These are phyloP conservation scores for Avena eriantha DNA, from an alignment of 176 grass and related monocot genomes.

Conservation along the genomic window DNA sequence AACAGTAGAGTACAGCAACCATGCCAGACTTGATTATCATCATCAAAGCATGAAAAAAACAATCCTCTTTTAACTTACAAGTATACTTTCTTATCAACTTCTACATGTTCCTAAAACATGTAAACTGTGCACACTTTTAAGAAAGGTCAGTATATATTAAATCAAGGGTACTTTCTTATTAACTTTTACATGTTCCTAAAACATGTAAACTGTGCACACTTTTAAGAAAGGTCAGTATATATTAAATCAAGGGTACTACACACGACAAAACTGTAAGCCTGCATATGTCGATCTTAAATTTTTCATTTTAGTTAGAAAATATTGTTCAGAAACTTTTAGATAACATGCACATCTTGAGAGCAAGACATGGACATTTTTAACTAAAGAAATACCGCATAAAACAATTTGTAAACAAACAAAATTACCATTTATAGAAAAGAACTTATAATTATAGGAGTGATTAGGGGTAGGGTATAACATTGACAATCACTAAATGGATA, in stretches of 20 bases:
- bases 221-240: conserved; percentile 7
- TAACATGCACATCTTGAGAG: conserved; percentile 1
- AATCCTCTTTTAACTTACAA: not conserved
- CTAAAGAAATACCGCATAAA: not conserved
- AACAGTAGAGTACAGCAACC: not conserved
- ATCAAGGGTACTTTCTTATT: not conserved
- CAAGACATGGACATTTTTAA: conserved; percentile 1
- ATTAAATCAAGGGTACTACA: not conserved
- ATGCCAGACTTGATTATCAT: conserved; percentile 8
- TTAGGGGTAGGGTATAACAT: not conserved
- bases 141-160: conserved; percentile 2
- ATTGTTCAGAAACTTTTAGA: not conserved
- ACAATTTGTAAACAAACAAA: not conserved
- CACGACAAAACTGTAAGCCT: not conserved
- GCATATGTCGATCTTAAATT: not conserved
- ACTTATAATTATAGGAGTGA: not conserved
- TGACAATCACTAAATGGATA: not conserved
- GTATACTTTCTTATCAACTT: conserved; percentile 1
- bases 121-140: not conserved
- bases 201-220: not conserved
- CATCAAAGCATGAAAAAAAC: conserved; percentile 1
- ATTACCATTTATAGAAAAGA: not conserved
- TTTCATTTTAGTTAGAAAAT: not conserved
- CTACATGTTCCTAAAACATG: not conserved
- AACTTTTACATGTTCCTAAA: not conserved